Percentiles rank a stretch among this genome's conserved stretches.
phyloP scores from a whole-genome alignment of 371 early-diverging fungal species.

The Mortierella sp. region DNA sequence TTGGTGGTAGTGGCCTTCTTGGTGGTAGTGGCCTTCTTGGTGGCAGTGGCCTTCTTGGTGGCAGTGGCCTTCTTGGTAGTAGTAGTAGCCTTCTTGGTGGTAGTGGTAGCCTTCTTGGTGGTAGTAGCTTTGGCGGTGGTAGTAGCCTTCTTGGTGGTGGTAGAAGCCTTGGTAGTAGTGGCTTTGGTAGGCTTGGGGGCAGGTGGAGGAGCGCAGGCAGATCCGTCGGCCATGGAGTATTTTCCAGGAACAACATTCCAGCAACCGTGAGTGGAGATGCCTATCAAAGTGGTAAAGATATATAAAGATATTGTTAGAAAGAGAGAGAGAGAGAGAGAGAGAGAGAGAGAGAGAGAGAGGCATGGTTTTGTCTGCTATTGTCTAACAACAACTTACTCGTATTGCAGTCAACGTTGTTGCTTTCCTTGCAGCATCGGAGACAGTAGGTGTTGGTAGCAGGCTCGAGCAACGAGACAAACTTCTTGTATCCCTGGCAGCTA shows the following conservation, averaged over 20 bases:
- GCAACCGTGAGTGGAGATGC: slow-evolving; percentile 43
- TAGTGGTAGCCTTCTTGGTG: not conserved
- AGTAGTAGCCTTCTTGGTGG: not conserved
- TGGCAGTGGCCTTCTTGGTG: not conserved
- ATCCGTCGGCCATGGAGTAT: slow-evolving; percentile 42
- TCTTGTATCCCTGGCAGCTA: slow-evolving; percentile 56
- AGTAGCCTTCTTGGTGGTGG: too few species aligned
- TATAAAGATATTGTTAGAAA: not conserved
- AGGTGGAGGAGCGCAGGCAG: slow-evolving; percentile 31
- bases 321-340: not conserved
- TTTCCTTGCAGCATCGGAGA: slow-evolving; percentile 51
- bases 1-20: not conserved
- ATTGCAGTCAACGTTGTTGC: slow-evolving; percentile 36
- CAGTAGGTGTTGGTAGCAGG: slow-evolving; percentile 62
- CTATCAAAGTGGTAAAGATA: not conserved
- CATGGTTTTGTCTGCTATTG: not conserved
- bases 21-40: not conserved
- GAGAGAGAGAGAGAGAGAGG: not conserved
- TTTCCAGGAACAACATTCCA: slow-evolving; percentile 35
- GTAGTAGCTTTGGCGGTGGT: too few species aligned
- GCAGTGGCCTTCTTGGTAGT: not conserved
- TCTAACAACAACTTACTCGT: slow-evolving; percentile 37
- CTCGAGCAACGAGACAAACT: slow-evolving; percentile 65
- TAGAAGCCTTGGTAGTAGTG: too few species aligned
- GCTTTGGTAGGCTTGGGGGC: not conserved